Evolutionary conservation across 2,329 filamentous ascomycete genomes (phyloP).

Genomic region (Penicillium glabrum): DNA sequence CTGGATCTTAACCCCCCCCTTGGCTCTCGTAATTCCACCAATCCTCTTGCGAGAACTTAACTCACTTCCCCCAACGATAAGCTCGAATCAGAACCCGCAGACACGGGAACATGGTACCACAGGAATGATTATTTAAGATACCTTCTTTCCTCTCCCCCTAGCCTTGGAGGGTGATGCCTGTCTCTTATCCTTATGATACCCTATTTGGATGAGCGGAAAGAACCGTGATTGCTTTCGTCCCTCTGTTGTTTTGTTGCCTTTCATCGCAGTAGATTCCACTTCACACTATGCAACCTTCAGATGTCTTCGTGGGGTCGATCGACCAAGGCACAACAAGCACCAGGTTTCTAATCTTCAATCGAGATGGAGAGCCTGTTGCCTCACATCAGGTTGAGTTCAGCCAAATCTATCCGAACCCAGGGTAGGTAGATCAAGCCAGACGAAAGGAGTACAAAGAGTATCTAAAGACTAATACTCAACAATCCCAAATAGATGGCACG

Average conservation of each 20-base stretch:
- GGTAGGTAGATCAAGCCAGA: conserved; percentile 56
- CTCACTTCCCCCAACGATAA: neutral
- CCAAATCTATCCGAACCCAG: conserved; percentile 80
- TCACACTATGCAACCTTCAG: conserved; percentile 22
- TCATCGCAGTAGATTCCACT: neutral
- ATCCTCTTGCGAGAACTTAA: neutral
- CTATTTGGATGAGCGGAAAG: neutral
- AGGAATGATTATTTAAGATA: conserved; percentile 4
- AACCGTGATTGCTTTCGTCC: neutral
- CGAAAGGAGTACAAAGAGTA: neutral
- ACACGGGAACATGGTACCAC: conserved; percentile 4
- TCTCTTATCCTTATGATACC: neutral
- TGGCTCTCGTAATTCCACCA: conserved; percentile 8
- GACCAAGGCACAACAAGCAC: conserved; percentile 90
- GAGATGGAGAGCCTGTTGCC: conserved; percentile 71
- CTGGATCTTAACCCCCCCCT: neutral
- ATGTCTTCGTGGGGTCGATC: conserved; percentile 74
- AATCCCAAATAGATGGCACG: conserved; percentile 68
- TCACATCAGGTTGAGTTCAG: conserved; percentile 83
- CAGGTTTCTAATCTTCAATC: conserved; percentile 85
- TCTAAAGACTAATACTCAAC: neutral
- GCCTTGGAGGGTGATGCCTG: neutral
- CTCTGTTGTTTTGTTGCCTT: neutral
- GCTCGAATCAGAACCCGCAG: conserved; percentile 3
- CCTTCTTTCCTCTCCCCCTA: neutral